A percentile compares a stretch with the other conserved stretches of the same genome.
Conservation (phyloP, 2,329 filamentous ascomycete species). For the Cordyceps tenuipes region DNA sequence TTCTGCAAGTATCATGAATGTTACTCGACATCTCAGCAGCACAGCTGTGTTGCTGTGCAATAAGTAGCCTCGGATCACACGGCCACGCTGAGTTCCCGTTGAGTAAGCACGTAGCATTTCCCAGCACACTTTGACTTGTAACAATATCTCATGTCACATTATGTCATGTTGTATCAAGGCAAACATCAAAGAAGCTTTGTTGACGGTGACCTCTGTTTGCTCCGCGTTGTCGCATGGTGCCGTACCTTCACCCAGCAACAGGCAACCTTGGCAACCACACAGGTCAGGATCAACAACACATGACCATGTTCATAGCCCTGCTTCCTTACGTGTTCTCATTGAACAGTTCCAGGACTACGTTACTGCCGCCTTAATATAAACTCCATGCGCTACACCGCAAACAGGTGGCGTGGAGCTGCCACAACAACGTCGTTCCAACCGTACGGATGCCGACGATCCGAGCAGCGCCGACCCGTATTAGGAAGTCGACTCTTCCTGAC, state of each 20-base stretch:
- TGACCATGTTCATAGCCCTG: background rate
- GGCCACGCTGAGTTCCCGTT: background rate
- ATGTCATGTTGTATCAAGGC: background rate
- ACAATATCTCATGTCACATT: background rate
- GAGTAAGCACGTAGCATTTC: background rate
- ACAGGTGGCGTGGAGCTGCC: background rate
- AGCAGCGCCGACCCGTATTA: background rate
- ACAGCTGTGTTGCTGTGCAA: too few species aligned
- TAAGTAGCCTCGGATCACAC: background rate
- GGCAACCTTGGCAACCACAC: background rate
- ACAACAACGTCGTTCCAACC: background rate
- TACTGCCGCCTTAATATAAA: constrained; percentile 8
- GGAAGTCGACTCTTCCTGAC: background rate
- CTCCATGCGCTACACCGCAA: background rate
- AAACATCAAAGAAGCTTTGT: too few species aligned
- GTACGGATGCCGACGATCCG: background rate
- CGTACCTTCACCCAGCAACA: too few species aligned
- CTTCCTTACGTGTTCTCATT: background rate
- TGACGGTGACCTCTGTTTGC: background rate
- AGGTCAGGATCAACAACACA: background rate
- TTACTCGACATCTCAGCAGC: background rate
- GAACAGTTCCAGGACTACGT: background rate
- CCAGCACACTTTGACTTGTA: background rate
- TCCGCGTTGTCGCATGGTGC: background rate
- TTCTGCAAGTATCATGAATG: background rate